Conservation (phyloP, 345 rosid genomes). For the Corchorus capsularis region DNA sequence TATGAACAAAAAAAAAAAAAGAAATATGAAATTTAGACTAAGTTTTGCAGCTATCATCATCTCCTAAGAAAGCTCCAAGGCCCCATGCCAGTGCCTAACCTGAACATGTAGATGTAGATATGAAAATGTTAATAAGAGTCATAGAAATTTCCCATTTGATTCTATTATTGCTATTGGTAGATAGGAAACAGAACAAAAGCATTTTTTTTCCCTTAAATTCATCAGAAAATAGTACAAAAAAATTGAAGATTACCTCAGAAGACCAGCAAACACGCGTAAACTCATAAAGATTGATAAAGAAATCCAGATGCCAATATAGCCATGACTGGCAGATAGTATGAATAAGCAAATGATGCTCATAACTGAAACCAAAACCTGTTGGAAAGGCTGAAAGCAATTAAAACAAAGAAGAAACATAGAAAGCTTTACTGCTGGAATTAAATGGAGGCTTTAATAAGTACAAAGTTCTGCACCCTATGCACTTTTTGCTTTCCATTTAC, state of each 20-base stretch:
- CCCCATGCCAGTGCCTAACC: conserved; percentile 43
- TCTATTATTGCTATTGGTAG: not conserved
- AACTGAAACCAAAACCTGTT: conserved; percentile 42
- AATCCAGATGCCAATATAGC: conserved; percentile 47
- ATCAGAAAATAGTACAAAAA: not conserved
- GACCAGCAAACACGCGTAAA: conserved; percentile 39
- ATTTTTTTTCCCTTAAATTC: not conserved
- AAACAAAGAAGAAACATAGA: not conserved
- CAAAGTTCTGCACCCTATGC: not conserved
- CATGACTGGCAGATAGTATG: conserved; percentile 32
- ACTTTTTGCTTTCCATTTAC: not conserved
- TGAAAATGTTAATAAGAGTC: not conserved
- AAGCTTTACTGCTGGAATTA: not conserved
- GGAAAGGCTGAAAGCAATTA: not conserved
- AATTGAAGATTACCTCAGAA: conserved; percentile 35
- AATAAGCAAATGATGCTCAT: conserved; percentile 35
- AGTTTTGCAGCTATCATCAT: not conserved
- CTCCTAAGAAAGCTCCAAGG: conserved; percentile 48
- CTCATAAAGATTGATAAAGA: conserved; percentile 43
- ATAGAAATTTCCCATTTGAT: not conserved
- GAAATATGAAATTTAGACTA: not conserved
- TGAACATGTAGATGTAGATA: conserved; percentile 17
- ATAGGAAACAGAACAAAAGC: not conserved
- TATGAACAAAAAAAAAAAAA: too few relatives aligned
- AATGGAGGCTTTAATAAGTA: not conserved